phyloP scores from a whole-genome alignment of 345 rosid species.

The thale cress (Arabidopsis thaliana) region TAIR10.1 NC_003071.7:7273001-7273500 shows the following conservation, averaged over 20 bases:
- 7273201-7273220: slow-evolving; percentile 67
- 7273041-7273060: slow-evolving; percentile 53
- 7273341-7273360: background rate
- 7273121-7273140: slow-evolving; percentile 76
- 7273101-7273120: slow-evolving; percentile 69
- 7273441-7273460: slow-evolving; percentile 75
- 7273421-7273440: slow-evolving; percentile 64
- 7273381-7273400: slow-evolving; percentile 44
- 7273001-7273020: slow-evolving; percentile 6
- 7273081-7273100: slow-evolving; percentile 76
- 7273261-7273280: slow-evolving; percentile 68
- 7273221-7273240: slow-evolving; percentile 69
- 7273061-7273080: slow-evolving; percentile 85
- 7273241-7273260: slow-evolving; percentile 59
- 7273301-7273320: slow-evolving; percentile 58
- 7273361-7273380: background rate
- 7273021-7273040: slow-evolving; percentile 6
- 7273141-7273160: slow-evolving; percentile 66
- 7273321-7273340: background rate
- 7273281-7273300: slow-evolving; percentile 84
- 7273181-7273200: slow-evolving; percentile 72
- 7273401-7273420: slow-evolving; percentile 69
- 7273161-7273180: slow-evolving; percentile 75
- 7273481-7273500: slow-evolving; percentile 93
- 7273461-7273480: slow-evolving; percentile 67